Percentiles rank a stretch among this genome's conserved stretches.
Evolutionary conservation across 768 basidiomycete species (phyloP).

Genomic region (Xerocomellus dryophilus): DNA sequence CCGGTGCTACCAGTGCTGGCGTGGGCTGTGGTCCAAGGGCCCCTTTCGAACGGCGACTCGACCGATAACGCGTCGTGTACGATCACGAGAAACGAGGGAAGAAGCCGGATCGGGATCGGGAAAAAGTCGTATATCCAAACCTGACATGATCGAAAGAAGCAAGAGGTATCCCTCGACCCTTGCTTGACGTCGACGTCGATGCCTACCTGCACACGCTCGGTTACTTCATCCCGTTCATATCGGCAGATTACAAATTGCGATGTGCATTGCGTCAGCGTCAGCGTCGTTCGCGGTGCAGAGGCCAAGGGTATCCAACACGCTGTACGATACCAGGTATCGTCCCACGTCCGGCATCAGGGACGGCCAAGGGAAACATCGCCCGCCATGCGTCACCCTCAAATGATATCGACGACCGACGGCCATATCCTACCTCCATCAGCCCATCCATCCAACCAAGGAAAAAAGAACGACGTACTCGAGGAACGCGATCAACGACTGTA

Average conservation of each 20-base stretch:
- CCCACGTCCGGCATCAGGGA: too few relatives aligned
- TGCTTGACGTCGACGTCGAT: constrained; percentile 2
- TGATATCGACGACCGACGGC: constrained; percentile 43
- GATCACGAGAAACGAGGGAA: neutral
- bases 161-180: constrained; percentile 9
- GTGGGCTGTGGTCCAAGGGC: too few relatives aligned
- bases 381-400: constrained; percentile 14
- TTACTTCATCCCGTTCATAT: neutral
- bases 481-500: constrained; percentile 40
- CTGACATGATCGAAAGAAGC: constrained; percentile 1
- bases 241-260: neutral
- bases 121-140: constrained; percentile 5
- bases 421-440: constrained; percentile 34
- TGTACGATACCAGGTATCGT: neutral
- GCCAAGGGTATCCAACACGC: neutral
- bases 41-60: too few relatives aligned
- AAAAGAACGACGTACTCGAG: constrained; percentile 24
- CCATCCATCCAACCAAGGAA: neutral
- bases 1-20: too few relatives aligned
- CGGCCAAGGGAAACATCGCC: too few relatives aligned
- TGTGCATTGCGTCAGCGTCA: neutral
- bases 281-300: neutral
- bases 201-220: constrained; percentile 5
- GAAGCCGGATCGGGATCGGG: constrained; percentile 3
- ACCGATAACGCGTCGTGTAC: neutral